Conservation (phyloP, 1,284 basidiomycete genomes). For the Marasmius sp. region DNA sequence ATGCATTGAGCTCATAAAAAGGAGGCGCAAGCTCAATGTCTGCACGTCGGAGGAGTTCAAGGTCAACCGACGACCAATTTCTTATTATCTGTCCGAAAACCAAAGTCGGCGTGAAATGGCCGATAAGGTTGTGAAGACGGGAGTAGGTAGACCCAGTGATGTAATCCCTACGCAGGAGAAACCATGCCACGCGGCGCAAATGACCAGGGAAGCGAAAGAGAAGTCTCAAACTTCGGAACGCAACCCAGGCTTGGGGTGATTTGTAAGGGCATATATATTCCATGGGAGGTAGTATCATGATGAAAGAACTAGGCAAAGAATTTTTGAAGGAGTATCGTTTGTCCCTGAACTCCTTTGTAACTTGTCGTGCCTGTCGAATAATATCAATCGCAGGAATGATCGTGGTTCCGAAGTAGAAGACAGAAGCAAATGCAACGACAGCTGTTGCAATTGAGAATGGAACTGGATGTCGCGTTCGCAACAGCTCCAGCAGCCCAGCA, state of each 20-base stretch:
- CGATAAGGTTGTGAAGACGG: no score
- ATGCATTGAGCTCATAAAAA: neutral
- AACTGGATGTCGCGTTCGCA: neutral
- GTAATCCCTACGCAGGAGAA: no score
- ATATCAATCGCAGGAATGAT: neutral
- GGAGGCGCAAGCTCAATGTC: neutral
- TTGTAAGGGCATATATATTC: neutral
- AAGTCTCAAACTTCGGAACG: neutral
- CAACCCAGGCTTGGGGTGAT: neutral
- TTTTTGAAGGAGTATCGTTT: no score
- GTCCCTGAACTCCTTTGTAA: no score
- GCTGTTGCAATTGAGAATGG: neutral
- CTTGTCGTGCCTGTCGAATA: neutral
- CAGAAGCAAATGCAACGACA: neutral
- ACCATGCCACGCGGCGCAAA: no score
- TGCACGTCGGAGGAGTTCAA: neutral
- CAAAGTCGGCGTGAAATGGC: no score
- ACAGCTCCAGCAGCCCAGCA: constrained; percentile 1
- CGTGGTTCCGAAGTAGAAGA: neutral
- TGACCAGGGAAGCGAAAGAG: neutral
- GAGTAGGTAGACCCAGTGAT: no score
- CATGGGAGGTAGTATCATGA: neutral
- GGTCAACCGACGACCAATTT: neutral
- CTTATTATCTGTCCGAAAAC: no score
- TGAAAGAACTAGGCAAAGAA: neutral